Evolutionary conservation across 192 early-diverging fungal genomes (phyloP).

Genomic region (Entophlyctis luteolus): DNA sequence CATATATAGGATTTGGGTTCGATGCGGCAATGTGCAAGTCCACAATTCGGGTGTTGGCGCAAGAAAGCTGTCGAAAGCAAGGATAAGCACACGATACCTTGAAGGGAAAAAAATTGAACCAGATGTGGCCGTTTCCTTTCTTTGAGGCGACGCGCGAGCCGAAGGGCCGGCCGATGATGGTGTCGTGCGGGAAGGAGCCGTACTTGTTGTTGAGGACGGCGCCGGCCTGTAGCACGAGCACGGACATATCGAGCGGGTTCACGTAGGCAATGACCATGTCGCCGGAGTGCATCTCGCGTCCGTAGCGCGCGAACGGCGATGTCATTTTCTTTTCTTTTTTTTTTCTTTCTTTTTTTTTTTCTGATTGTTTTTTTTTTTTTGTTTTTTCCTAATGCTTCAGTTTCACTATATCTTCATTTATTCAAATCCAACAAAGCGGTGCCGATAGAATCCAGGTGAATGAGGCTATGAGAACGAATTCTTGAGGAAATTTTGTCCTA

Average conservation of each 20-base stretch:
- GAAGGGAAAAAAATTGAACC: constrained; percentile 55
- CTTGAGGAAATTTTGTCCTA: not conserved
- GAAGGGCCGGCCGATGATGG: constrained; percentile 84
- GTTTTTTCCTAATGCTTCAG: too few species aligned
- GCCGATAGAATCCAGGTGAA: too few species aligned
- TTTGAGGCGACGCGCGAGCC: constrained; percentile 62
- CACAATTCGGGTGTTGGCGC: constrained; percentile 94
- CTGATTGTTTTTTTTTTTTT: too few species aligned
- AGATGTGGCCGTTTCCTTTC: constrained; percentile 34
- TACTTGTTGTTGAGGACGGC: constrained; percentile 70
- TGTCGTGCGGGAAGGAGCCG: constrained; percentile 73
- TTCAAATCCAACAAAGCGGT: too few species aligned
- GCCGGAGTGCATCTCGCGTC: constrained; percentile 61
- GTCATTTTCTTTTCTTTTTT: not conserved
- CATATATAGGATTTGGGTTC: constrained; percentile 94
- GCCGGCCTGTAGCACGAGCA: constrained; percentile 58
- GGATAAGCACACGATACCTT: constrained; percentile 72
- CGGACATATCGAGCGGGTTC: constrained; percentile 68
- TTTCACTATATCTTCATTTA: too few species aligned
- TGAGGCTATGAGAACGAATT: too few species aligned
- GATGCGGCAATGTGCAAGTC: constrained; percentile 86
- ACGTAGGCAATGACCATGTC: constrained; percentile 75
- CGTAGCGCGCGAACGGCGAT: constrained; percentile 22
- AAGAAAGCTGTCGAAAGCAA: too few species aligned
- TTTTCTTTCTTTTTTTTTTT: not conserved